Evolutionary conservation across 2,329 filamentous ascomycete genomes (phyloP), one percentile per base, ranked within the genome.

Genomic region (Verticillium isaacii): DNA sequence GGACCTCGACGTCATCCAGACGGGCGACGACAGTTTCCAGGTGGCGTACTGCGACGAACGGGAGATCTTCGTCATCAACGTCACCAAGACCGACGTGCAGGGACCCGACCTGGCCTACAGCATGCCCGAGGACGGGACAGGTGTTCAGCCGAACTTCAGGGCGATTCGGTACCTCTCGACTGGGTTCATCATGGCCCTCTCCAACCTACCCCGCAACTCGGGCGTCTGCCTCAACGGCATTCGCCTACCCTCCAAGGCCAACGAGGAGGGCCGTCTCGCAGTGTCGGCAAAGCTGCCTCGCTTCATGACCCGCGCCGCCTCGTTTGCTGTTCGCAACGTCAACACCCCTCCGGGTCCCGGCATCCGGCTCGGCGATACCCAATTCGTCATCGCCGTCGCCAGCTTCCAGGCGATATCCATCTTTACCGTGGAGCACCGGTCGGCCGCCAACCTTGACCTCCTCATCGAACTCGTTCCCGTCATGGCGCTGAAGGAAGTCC

Each of bases 351-450:
- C 81, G 5, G 77, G 84, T 12, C 76, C 82, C 0, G 78, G 83
- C 19, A 67, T 72, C 1, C 78, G 73, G 57, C 75, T 86, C 59
- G 85, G 84, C 59, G 87, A 90, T 63, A 85, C 88, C 56, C 92
- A 97, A 75, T 90, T 92, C 66, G 85, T 90, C 56, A 82, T 97
- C 66, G 93, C 93, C 7, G 86, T 96, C 15, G 90, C 91, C 2
- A 89, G 89, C 9, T 23, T 34, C 25, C 89, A 90, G 68, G 92
- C 91, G 12, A 88, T 97, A 66, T 86, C 85, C 5, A 78, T 97
- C 32, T 90, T 89, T 74, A 93, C 91, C 0, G 78, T 96, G 62
- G 90, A 96, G 66, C 90, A 92, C 71, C 79, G 79, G 62, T 72
- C 75, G 19, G 73, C 78, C 36, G 73, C 72, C 25, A 72, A 73